These are phyloP conservation scores for Boehmeria nivea DNA, from an alignment of 306 rosid species.

Conservation along the genomic window DNA sequence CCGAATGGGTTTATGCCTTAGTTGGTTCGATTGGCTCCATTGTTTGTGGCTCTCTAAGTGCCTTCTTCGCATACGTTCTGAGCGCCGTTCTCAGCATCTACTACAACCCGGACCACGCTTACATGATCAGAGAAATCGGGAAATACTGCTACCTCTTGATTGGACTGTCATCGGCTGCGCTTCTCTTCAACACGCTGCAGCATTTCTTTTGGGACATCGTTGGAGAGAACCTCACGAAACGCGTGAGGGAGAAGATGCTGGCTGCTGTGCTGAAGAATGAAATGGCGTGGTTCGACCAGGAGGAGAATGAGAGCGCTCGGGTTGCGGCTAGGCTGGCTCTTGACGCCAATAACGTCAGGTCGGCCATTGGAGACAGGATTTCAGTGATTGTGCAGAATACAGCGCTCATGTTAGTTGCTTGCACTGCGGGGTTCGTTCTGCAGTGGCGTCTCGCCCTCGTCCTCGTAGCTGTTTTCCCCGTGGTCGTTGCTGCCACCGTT, in stretches of 20 bases:
- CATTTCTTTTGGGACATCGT: slow-evolving; percentile 96
- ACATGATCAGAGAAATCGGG: slow-evolving; percentile 67
- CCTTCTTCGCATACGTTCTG: slow-evolving; percentile 90
- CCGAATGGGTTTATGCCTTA: slow-evolving; percentile 88
- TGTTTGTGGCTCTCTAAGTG: slow-evolving; percentile 92
- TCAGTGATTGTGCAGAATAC: slow-evolving; percentile 93
- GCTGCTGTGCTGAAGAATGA: slow-evolving; percentile 71
- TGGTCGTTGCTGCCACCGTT: slow-evolving; percentile 98
- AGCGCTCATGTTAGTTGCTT: slow-evolving; percentile 85
- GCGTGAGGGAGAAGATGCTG: slow-evolving; percentile 90
- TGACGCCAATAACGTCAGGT: slow-evolving; percentile 91
- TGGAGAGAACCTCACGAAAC: slow-evolving; percentile 82
- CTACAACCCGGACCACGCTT: slow-evolving; percentile 60
- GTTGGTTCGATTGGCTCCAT: slow-evolving; percentile 87
- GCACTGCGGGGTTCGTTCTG: slow-evolving; percentile 90
- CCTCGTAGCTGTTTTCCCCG: slow-evolving; percentile 90
- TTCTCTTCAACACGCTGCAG: slow-evolving; percentile 84
- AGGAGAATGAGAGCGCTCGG: slow-evolving; percentile 89
- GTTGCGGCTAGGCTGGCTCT: slow-evolving; percentile 80
- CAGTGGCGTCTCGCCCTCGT: slow-evolving; percentile 97
- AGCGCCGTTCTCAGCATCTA: slow-evolving; percentile 89
- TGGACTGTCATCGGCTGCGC: slow-evolving; percentile 90
- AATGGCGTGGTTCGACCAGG: slow-evolving; percentile 95
- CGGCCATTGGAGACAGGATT: slow-evolving; percentile 90
- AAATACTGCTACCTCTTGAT: slow-evolving; percentile 84